Base-by-base conservation (phyloP, 2,329 filamentous ascomycete genomes). In the Albifimbria verrucaria region DNA sequence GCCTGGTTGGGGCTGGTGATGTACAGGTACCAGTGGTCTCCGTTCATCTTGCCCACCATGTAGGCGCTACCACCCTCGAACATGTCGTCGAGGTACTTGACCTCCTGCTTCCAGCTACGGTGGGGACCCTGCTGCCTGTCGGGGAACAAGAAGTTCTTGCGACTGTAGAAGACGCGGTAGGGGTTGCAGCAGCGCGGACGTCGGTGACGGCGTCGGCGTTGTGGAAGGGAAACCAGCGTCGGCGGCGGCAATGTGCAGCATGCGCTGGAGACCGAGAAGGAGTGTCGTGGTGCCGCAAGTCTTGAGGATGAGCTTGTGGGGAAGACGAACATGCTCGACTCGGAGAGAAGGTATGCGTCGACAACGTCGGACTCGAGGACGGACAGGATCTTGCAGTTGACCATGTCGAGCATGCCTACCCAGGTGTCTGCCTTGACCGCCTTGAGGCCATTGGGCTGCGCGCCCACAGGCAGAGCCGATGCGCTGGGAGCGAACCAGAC, bases 11-110 rank as follows among this genome's bases (percentile, higher is more conserved):
- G 93, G 49, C 90, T 90, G 12, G 94, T 97, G 65, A 97, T 87
- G 76, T 99, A 99, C 52, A 99, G 78, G 70, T 97, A 97, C 94
- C 94, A 99, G 65, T 99, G 94, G 71, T 99, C 94, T 54, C 94
- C 93, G 63, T 99, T 99, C 93, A 97, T 97, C 77, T 97, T 97
- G 66, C 94, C 94, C 60, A 99, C 95, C 92, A 97, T 96, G 73
- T 99, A 99, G 49, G 94, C 94, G 71, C 93, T 97, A 52, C 94
- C 94, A 52, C 90, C 88, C 56, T 89, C 80, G 69, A 99, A 97
- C 72, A 92, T 90, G 68, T 89, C 88, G 74, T 99, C 94, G 57
- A 99, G 81, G 64, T 88, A 96, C 64, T 87, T 88, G 66, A 97
- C 93, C 71, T 99, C 94, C 68, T 97, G 89, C 62, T 92, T 89